Conservation (phyloP, 2,329 filamentous ascomycete genomes). For the Hirsutella minnesotensis region DNA sequence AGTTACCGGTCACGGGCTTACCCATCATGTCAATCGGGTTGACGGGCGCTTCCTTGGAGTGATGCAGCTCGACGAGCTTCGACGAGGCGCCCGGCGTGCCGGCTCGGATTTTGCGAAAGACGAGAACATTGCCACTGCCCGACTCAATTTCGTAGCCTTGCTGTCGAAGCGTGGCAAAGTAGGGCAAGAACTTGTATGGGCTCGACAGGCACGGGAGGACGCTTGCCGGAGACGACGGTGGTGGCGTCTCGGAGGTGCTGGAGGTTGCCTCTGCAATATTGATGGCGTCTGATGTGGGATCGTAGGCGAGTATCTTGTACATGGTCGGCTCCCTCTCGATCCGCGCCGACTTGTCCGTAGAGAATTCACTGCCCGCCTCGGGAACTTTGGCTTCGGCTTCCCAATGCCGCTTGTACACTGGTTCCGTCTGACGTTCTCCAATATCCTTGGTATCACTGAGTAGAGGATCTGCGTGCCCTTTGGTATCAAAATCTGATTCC, state of each 20-base stretch:
- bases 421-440: no score
- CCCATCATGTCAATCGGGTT: conserved; percentile 51
- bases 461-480: no score
- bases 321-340: conserved; percentile 1
- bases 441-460: no score
- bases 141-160: conserved; percentile 58
- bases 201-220: conserved; percentile 48
- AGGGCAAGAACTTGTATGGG: conserved; percentile 52
- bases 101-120: conserved; percentile 48
- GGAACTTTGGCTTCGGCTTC: no score
- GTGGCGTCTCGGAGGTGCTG: conserved; percentile 32
- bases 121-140: conserved; percentile 48
- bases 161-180: conserved; percentile 45
- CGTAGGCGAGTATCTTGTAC: conserved; percentile 58
- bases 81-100: conserved; percentile 3
- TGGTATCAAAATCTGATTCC: no score
- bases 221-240: conserved; percentile 44
- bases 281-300: conserved; percentile 44
- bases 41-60: conserved; percentile 13
- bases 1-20: conserved; percentile 38
- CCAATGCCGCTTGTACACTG: no score
- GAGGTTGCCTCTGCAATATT: conserved; percentile 50
- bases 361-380: no score
- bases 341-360: background rate
- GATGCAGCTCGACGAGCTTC: conserved; percentile 3